Base-by-base conservation (phyloP, 768 basidiomycete species). In the Suillus paluster region DNA sequence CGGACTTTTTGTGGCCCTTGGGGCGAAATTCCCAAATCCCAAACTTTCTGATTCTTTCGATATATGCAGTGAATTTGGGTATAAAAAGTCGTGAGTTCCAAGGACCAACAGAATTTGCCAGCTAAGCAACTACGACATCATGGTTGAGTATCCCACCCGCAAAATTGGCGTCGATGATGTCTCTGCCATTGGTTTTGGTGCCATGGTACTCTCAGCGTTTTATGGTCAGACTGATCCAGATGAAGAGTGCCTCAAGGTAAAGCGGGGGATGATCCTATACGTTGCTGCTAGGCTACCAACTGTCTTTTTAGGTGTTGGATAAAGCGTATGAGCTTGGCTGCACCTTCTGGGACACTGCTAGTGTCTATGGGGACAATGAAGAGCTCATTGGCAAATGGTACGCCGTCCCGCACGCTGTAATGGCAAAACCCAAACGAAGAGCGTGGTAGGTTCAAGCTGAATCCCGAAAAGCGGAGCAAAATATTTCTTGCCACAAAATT, bases 401-500 rank as follows among this genome's bases (percentile, higher is more conserved):
- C 17, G 65, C 62, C 21, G 7, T 46, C 27, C 36, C 5, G 1
- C 5, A n/a, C n/a, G 21, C 66, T 50, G 11, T 53, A 38, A 19
- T 14, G 25, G n/a, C 15, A 19, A 19, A 17, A 17, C 5, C 25
- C 30, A 7, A 14, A 42, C 15, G 15, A 25, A 8, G 36, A 38
- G 4, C 4, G n/a, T 44, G 42, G 15, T 61, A 81, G 81, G 82
- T 81, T 85, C 71, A 78, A 78, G 59, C 73, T 68, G 34, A 81
- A 75, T 5, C 53, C 70, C 3, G 82, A 82, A 7, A 82, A 82
- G 64, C 73, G 81, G 19, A 67, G 66, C 57, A 73, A 83, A 15
- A 84, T 86, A 21, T 89, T 88, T 73, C 77, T 90, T 21, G 86
- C 86, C 3, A 87, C 86, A 21, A 89, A 90, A 70, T 84, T 83